These are phyloP conservation scores for Cornus florida DNA, from an alignment of 148 eudicot species.

Conservation along the genomic window DNA sequence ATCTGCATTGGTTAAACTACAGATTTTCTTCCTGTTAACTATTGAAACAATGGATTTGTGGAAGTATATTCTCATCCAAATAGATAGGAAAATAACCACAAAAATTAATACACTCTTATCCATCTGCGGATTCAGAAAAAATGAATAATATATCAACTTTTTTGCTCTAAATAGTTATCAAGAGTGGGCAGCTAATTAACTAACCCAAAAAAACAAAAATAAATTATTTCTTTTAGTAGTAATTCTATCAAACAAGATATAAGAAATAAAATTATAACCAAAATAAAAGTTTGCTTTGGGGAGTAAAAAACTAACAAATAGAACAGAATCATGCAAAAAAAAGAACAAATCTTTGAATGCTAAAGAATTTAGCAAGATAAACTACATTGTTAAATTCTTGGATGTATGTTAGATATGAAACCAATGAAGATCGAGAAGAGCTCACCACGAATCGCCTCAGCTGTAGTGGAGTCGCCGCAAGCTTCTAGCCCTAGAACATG, in stretches of 20 bases:
- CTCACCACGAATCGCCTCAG: too few relatives aligned
- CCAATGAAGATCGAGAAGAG: too few relatives aligned
- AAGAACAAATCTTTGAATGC: neutral
- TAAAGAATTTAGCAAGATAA: neutral
- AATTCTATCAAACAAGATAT: slow-evolving; percentile 3
- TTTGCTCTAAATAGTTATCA: neutral
- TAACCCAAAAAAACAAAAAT: neutral
- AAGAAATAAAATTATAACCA: neutral
- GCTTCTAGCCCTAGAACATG: too few relatives aligned
- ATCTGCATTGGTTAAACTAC: too few relatives aligned
- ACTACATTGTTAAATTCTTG: neutral
- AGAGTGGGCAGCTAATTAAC: neutral
- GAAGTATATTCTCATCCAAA: neutral
- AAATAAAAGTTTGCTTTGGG: neutral
- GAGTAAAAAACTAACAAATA: neutral
- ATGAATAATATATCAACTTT: neutral
- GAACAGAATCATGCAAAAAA: neutral
- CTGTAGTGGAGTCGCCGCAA: too few relatives aligned
- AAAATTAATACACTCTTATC: neutral
- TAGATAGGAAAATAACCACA: neutral
- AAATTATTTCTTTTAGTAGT: neutral
- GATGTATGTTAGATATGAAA: too few relatives aligned
- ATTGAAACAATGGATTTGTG: too few relatives aligned
- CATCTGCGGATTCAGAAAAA: neutral
- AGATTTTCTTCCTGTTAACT: too few relatives aligned